Base-by-base conservation (phyloP, 306 rosid genomes). In the Prunus mongolica region DNA sequence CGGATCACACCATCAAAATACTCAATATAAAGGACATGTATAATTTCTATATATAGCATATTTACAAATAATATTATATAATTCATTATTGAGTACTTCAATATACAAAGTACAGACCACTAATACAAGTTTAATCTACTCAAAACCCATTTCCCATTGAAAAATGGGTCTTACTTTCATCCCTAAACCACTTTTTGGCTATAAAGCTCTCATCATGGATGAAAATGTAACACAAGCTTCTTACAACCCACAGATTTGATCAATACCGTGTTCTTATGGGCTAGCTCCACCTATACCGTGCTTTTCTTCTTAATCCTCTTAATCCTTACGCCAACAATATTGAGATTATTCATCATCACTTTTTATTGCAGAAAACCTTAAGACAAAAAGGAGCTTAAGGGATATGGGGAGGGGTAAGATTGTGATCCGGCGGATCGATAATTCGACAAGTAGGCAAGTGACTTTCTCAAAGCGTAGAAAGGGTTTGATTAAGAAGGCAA, bases 401-500 rank as follows among this genome's bases (percentile, higher is more conserved):
- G 61, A 0, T 51, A 89, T 93, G 98, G 97, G 98, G 69, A 86
- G 97, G 83, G 98, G 98, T 72, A 93, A 93, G 91, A 91, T 93
- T 72, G 93, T 83, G 84, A 93, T 93, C 52, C 86, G 80, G 78
- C 87, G 91, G 88, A 91, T 93, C 69, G 98, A 89, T 56, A 91
- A 91, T 24, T 82, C 84, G 5, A 90, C 97, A 0, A 88, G 85
- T 82, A 86, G 98, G 80, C 97, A 93, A 84, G 98, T 93, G 75
- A 93, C 98, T 78, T 93, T 93, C 85, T 91, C 98, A 3, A 93
- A 93, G 88, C 88, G 98, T 71, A 87, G 98, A 74, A 91, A 93
- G 83, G 97, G 98, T 9, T 83, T 93, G 85, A 87, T 91, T 72
- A 93, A 93, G 88, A 93, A 93, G 82, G 93, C 98, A 0, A 89